Evolutionary conservation across 2,329 filamentous ascomycete genomes (phyloP).

Genomic region (Fusarium neocosmosporiellum): DNA sequence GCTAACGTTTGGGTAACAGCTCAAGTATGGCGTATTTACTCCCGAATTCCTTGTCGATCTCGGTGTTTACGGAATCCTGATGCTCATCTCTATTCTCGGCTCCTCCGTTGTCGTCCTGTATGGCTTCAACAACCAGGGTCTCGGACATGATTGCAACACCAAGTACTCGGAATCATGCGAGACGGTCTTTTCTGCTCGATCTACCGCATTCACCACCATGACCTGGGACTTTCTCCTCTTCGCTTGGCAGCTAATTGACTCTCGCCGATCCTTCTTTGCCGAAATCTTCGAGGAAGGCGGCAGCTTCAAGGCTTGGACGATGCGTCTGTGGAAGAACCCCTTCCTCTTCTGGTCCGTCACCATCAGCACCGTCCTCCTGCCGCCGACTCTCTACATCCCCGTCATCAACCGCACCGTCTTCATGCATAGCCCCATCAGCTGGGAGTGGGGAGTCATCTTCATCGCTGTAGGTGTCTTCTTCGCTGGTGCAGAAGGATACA

Average conservation of each 20-base stretch:
- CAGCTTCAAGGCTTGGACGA: conserved; percentile 62
- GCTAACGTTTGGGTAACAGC: conserved; percentile 29
- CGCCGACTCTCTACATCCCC: conserved; percentile 75
- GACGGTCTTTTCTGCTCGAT: conserved; percentile 71
- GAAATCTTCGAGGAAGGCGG: conserved; percentile 60
- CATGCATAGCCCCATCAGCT: conserved; percentile 72
- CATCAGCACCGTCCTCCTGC: conserved; percentile 65
- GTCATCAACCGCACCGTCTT: conserved; percentile 74
- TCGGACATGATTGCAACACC: conserved; percentile 70
- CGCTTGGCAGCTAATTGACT: conserved; percentile 76
- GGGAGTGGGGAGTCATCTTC: conserved; percentile 78
- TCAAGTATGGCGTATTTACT: conserved; percentile 69
- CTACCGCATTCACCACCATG: conserved; percentile 73
- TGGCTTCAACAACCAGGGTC: conserved; percentile 63
- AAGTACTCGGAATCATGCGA: conserved; percentile 62
- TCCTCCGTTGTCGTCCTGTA: conserved; percentile 70
- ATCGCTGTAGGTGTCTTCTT: conserved; percentile 71
- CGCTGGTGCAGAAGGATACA: conserved; percentile 72
- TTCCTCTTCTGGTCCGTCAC: conserved; percentile 64
- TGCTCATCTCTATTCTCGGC: conserved; percentile 67
- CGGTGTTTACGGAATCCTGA: conserved; percentile 71
- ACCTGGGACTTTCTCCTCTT: conserved; percentile 77
- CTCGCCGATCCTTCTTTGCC: conserved; percentile 74
- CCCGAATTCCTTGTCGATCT: conserved; percentile 72
- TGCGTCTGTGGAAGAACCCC: conserved; percentile 65